These are phyloP conservation scores for Terfezia boudieri DNA, from an alignment of 495 filamentous ascomycete genomes.

Conservation along the genomic window DNA sequence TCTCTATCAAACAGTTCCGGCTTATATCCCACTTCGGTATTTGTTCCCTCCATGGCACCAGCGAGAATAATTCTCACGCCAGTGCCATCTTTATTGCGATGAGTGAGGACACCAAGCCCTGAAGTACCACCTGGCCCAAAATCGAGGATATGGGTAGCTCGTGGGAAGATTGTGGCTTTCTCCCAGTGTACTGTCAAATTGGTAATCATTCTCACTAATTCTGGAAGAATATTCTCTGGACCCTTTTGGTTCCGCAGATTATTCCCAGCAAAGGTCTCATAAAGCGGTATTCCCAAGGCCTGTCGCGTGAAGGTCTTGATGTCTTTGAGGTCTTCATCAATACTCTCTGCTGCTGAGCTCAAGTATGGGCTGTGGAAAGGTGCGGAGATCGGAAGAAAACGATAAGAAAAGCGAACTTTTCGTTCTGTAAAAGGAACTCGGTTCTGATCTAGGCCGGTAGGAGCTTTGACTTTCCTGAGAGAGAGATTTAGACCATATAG, in stretches of 20 bases:
- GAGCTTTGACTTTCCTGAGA: constrained; percentile 85
- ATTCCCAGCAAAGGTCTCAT: constrained; percentile 62
- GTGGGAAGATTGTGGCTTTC: constrained; percentile 66
- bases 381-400: constrained; percentile 90
- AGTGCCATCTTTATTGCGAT: constrained; percentile 94
- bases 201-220: constrained; percentile 78
- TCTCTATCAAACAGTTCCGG: constrained; percentile 92
- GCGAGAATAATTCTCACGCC: constrained; percentile 88
- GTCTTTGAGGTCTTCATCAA: constrained; percentile 69
- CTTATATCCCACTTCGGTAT: constrained; percentile 84
- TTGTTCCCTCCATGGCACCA: constrained; percentile 72
- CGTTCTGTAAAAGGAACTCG: constrained; percentile 83
- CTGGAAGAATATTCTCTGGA: constrained; percentile 46
- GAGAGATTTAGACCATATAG: constrained; percentile 88
- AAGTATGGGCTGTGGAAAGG: constrained; percentile 96
- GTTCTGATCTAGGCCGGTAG: constrained; percentile 89
- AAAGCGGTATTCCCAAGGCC: constrained; percentile 59
- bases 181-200: constrained; percentile 87
- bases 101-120: constrained; percentile 86
- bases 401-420: constrained; percentile 88
- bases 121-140: constrained; percentile 94
- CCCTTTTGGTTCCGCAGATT: constrained; percentile 47
- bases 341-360: constrained; percentile 48
- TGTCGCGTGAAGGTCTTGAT: constrained; percentile 40
- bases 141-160: constrained; percentile 81